Conservation (phyloP, 768 basidiomycete genomes). For the Boletus barrowsii region DNA sequence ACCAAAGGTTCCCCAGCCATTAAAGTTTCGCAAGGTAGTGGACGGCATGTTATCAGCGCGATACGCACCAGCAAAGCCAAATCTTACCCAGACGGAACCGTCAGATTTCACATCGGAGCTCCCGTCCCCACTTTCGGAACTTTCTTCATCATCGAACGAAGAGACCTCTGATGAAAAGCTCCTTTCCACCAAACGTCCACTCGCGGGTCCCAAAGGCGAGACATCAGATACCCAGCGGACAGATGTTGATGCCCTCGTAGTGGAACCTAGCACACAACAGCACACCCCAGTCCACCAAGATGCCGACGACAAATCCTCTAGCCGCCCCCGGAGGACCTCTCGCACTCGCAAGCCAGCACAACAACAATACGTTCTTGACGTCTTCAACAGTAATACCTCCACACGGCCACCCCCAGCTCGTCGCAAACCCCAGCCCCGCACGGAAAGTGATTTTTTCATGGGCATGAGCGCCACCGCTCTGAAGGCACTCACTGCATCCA, state of each 20-base stretch:
- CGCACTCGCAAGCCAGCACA: constrained; percentile 44
- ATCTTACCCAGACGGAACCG: constrained; percentile 3
- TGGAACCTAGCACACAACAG: not conserved
- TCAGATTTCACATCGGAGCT: constrained; percentile 1
- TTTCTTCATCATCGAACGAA: constrained; percentile 22
- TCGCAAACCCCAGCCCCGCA: constrained; percentile 39
- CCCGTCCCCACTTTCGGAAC: constrained; percentile 23
- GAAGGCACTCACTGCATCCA: constrained; percentile 65
- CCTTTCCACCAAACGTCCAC: not conserved
- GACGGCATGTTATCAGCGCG: constrained; percentile 34
- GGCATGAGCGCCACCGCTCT: constrained; percentile 70
- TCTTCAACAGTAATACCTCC: constrained; percentile 32
- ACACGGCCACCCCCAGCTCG: constrained; percentile 38
- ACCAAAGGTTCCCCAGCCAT: constrained; percentile 23
- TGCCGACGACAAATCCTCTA: not conserved
- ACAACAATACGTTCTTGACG: constrained; percentile 35
- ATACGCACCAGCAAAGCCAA: constrained; percentile 22
- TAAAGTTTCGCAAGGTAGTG: constrained; percentile 41
- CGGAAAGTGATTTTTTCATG: constrained; percentile 46
- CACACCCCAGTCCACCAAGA: constrained; percentile 16
- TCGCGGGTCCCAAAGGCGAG: not conserved
- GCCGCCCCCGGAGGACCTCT: constrained; percentile 46
- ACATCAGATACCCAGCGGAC: not conserved
- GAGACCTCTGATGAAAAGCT: constrained; percentile 6
- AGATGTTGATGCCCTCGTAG: constrained; percentile 11